These are phyloP conservation scores for Clitopilus passeckerianus DNA, from an alignment of 768 basidiomycete genomes.

Conservation along the genomic window DNA sequence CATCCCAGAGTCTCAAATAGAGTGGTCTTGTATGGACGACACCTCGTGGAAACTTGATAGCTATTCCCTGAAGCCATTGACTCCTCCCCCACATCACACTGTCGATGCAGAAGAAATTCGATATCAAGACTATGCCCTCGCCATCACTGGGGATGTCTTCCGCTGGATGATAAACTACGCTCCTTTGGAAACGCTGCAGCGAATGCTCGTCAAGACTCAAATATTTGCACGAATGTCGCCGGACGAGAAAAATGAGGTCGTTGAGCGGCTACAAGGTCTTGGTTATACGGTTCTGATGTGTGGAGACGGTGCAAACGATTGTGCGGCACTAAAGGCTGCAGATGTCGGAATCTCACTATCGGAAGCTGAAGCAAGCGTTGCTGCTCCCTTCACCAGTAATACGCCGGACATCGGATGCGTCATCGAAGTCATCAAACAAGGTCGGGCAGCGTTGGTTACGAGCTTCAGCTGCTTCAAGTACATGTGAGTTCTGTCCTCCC, in stretches of 20 bases:
- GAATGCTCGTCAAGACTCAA: conserved; percentile 96
- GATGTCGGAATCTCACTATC: conserved; percentile 96
- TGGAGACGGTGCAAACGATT: conserved; percentile 98
- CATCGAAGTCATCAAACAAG: conserved; percentile 94
- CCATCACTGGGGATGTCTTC: conserved; percentile 93
- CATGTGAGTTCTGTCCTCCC: conserved; percentile 60
- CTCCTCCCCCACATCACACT: conserved; percentile 65
- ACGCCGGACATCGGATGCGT: conserved; percentile 95
- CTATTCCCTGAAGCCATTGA: conserved; percentile 79
- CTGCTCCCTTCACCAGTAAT: conserved; percentile 93
- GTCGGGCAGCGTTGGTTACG: conserved; percentile 91
- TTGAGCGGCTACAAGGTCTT: conserved; percentile 87
- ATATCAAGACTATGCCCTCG: conserved; percentile 86
- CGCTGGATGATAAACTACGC: conserved; percentile 98
- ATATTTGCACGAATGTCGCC: conserved; percentile 99
- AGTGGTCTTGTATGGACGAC: conserved; percentile 94
- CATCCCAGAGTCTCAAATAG: conserved; percentile 56
- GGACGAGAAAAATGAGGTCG: conserved; percentile 98
- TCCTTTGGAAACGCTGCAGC: conserved; percentile 87
- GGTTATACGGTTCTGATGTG: conserved; percentile 99
- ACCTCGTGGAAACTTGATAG: conserved; percentile 77
- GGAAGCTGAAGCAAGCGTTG: conserved; percentile 97
- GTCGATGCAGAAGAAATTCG: conserved; percentile 68
- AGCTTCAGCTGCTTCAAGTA: conserved; percentile 99
- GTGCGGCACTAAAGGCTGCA: conserved; percentile 96